Conservation (phyloP, 2,329 filamentous ascomycete species). For the Sordariomycetes sp. region DNA sequence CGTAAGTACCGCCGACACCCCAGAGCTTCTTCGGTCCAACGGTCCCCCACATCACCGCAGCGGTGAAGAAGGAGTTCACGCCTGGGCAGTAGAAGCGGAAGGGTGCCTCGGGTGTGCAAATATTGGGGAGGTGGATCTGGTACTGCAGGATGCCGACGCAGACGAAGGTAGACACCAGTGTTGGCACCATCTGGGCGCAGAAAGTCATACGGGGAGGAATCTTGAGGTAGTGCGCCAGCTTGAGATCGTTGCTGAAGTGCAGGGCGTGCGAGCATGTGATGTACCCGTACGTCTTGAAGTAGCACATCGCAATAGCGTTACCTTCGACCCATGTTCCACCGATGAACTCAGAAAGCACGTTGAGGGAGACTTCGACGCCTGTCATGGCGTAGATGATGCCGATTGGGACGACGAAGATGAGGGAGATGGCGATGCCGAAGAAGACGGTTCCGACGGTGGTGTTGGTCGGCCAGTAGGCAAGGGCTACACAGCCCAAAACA, state of each 20-base stretch:
- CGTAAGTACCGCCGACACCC: slow-evolving; percentile 31
- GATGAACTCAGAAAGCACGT: slow-evolving; percentile 30
- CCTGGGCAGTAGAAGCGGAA: slow-evolving; percentile 48
- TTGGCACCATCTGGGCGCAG: slow-evolving; percentile 23
- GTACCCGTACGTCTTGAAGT: slow-evolving; percentile 26
- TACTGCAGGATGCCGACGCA: slow-evolving; percentile 25
- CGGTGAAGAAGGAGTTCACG: slow-evolving; percentile 50
- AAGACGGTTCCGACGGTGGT: slow-evolving; percentile 42
- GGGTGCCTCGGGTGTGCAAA: slow-evolving; percentile 38
- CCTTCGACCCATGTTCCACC: slow-evolving; percentile 27
- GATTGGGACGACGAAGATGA: slow-evolving; percentile 32
- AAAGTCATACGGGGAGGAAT: slow-evolving; percentile 26
- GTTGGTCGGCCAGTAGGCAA: slow-evolving; percentile 39
- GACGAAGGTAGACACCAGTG: slow-evolving; percentile 21
- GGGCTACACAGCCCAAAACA: slow-evolving; percentile 33
- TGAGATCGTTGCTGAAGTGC: slow-evolving; percentile 23
- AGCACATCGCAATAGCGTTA: slow-evolving; percentile 37
- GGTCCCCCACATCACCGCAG: slow-evolving; percentile 51
- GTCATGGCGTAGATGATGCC: slow-evolving; percentile 34
- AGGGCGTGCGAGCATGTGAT: slow-evolving; percentile 24
- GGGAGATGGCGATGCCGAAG: slow-evolving; percentile 32
- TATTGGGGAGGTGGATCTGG: slow-evolving; percentile 34
- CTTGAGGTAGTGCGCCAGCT: slow-evolving; percentile 36
- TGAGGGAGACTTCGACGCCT: slow-evolving; percentile 30
- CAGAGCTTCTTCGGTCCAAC: slow-evolving; percentile 33